Base-by-base conservation (phyloP, 495 filamentous ascomycete species). In the Massariosphaeria phaeospora region DNA sequence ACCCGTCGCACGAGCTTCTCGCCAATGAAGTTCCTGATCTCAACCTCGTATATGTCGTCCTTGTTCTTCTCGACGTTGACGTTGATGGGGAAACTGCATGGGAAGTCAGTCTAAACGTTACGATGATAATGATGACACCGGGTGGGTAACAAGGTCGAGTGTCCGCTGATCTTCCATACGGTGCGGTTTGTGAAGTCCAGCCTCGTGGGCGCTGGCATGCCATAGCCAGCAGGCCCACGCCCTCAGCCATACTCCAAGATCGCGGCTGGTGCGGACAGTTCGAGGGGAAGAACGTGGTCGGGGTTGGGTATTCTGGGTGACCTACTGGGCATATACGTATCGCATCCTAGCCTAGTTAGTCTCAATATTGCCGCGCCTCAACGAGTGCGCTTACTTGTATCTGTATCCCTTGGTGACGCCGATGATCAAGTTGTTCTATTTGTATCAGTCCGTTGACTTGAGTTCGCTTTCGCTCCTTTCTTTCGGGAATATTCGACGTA, bases 11-110 rank as follows among this genome's bases (percentile, higher is more conserved):
- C 87, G 71, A 95, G 91, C 88, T 98, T 98, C 86, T 98, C 93
- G 72, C 93, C 93, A 69, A 98, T 82, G 81, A 97, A 98, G 81
- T 98, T 98, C 70, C 91, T 93, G 67, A 98, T 97, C 83, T 98
- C 94, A 73, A 98, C 85, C 74, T 95, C 87, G 69, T 69, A 84
- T 61, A 81, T 72, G 48, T 86, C 91, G 79, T 97, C 91, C 65
- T 73, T 72, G 81, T 94, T 93, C 85, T 94, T 91, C 57, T 97
- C 89, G 63, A 98, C 75, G 80, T 97, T 97, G 73, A 98, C 93
- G 81, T 97, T 98, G 88, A 98, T 98, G 72, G 93, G 93, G 72
- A 98, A 98, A 83, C 55, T 59, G 26, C 4, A 31, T 8, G 2
- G 8, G 13, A n/a, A 8, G 38, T 52, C 34, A 52, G 49, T 33